phyloP scores from a whole-genome alignment of 2,329 filamentous ascomycete species.

The Aspergillus sp. region DNA sequence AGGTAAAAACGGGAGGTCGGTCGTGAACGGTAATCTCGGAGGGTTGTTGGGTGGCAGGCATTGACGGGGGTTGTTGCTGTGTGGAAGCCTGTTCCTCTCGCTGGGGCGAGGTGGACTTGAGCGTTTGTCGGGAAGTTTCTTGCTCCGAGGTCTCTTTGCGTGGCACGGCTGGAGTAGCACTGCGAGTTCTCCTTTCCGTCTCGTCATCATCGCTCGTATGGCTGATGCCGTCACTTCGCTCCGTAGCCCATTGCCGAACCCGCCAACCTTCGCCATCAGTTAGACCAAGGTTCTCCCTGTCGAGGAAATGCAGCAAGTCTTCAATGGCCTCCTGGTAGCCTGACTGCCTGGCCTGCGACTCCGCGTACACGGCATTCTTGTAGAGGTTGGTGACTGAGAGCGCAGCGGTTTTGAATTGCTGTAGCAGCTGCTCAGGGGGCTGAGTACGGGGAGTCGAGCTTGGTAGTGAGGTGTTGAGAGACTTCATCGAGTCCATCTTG shows the following conservation, averaged over 20 bases:
- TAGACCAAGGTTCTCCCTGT: slow-evolving; percentile 78
- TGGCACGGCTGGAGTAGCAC: slow-evolving; percentile 38
- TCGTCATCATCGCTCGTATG: slow-evolving; percentile 52
- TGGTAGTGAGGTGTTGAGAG: slow-evolving; percentile 66
- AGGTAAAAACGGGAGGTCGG: slow-evolving; percentile 47
- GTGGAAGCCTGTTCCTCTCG: slow-evolving; percentile 31
- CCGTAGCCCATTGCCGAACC: slow-evolving; percentile 64
- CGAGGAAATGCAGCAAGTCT: slow-evolving; percentile 82
- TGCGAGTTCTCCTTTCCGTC: slow-evolving; percentile 42
- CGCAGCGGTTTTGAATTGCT: slow-evolving; percentile 89
- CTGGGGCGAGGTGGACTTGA: slow-evolving; percentile 36
- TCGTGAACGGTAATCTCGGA: slow-evolving; percentile 32
- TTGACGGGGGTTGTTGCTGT: slow-evolving; percentile 27
- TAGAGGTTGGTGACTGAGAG: slow-evolving; percentile 95
- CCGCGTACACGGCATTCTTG: slow-evolving; percentile 81
- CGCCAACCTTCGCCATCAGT: slow-evolving; percentile 76
- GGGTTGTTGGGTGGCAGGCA: slow-evolving; percentile 23
- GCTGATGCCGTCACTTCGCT: slow-evolving; percentile 50
- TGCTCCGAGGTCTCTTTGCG: slow-evolving; percentile 40
- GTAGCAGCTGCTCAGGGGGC: slow-evolving; percentile 66
- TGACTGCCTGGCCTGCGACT: slow-evolving; percentile 73
- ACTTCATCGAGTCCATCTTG: slow-evolving; percentile 67
- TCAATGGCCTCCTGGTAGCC: slow-evolving; percentile 95
- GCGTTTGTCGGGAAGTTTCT: slow-evolving; percentile 31
- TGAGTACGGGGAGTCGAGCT: slow-evolving; percentile 53